A percentile compares a stretch with the other conserved stretches of the same genome.
phyloP scores from a whole-genome alignment of 192 early-diverging fungal species.

The Backusella macrospora region DNA sequence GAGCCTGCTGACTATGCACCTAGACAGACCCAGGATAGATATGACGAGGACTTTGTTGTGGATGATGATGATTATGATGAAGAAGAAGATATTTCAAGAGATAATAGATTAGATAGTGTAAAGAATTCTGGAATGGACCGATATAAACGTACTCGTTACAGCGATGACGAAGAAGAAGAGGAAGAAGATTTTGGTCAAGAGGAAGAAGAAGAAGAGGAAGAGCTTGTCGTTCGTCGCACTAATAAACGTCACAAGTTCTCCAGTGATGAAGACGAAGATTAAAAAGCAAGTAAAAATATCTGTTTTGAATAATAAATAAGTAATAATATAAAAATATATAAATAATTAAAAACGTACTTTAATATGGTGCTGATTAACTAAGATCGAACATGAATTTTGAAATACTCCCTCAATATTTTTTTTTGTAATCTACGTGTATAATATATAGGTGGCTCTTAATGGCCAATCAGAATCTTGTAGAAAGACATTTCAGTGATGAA shows the following conservation, averaged over 20 bases:
- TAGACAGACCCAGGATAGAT: constrained; percentile 28
- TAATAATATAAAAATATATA: background rate
- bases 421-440: too few species aligned
- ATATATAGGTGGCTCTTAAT: too few species aligned
- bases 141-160: constrained; percentile 24
- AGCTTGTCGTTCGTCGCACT: constrained; percentile 20
- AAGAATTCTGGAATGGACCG: constrained; percentile 36
- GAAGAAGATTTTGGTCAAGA: constrained; percentile 28
- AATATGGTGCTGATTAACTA: too few species aligned
- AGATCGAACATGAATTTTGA: too few species aligned
- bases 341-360: background rate
- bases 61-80: constrained; percentile 54
- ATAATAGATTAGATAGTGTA: constrained; percentile 31
- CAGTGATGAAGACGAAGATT: constrained; percentile 39
- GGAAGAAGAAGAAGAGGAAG: constrained; percentile 37
- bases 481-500: too few species aligned
- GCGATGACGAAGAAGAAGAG: constrained; percentile 43
- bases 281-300: background rate
- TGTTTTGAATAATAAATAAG: background rate
- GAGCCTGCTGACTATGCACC: constrained; percentile 24
- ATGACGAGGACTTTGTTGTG: constrained; percentile 61
- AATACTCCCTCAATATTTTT: too few species aligned
- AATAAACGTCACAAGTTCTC: constrained; percentile 31
- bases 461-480: too few species aligned
- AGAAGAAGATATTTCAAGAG: constrained; percentile 43